Evolutionary conservation across 1,284 basidiomycete species (phyloP).

Genomic region (Peniophora sp.): DNA sequence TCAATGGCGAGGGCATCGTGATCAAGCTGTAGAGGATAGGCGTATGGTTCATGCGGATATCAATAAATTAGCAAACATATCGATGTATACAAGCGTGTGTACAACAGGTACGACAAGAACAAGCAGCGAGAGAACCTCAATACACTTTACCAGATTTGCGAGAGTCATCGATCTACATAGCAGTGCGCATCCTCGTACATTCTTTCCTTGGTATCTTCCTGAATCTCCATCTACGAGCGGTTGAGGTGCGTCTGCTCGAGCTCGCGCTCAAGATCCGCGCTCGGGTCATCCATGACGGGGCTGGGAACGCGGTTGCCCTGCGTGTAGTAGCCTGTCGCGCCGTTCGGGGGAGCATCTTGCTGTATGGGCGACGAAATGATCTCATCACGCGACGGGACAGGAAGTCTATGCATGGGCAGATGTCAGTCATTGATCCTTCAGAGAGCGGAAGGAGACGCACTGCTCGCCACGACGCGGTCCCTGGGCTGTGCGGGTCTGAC

Average conservation of each 20-base stretch:
- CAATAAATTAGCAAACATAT: no score
- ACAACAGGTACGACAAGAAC: no score
- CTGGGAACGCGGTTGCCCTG: slow-evolving; percentile 37
- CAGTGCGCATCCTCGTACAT: no score
- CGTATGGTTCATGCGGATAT: no score
- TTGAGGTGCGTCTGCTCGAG: slow-evolving; percentile 58
- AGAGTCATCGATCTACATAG: no score
- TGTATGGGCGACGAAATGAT: slow-evolving; percentile 68
- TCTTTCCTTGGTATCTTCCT: neutral
- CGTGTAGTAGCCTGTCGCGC: slow-evolving; percentile 48
- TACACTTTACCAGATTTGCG: no score
- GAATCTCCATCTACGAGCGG: slow-evolving; percentile 3
- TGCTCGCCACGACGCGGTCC: slow-evolving; percentile 69
- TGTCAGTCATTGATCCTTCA: neutral
- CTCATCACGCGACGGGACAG: slow-evolving; percentile 72
- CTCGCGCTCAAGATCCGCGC: slow-evolving; percentile 80
- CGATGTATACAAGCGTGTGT: no score
- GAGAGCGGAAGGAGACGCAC: slow-evolving; percentile 26
- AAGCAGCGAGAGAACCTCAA: no score
- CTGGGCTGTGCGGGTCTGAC: slow-evolving; percentile 60
- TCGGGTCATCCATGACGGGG: slow-evolving; percentile 77
- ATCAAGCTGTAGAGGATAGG: no score
- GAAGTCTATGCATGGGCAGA: slow-evolving; percentile 38
- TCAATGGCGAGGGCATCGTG: neutral
- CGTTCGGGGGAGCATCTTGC: slow-evolving; percentile 58